These are phyloP conservation scores for Hymenoscyphus fructigenus DNA, from an alignment of 2,329 filamentous ascomycete genomes.

Conservation along the genomic window DNA sequence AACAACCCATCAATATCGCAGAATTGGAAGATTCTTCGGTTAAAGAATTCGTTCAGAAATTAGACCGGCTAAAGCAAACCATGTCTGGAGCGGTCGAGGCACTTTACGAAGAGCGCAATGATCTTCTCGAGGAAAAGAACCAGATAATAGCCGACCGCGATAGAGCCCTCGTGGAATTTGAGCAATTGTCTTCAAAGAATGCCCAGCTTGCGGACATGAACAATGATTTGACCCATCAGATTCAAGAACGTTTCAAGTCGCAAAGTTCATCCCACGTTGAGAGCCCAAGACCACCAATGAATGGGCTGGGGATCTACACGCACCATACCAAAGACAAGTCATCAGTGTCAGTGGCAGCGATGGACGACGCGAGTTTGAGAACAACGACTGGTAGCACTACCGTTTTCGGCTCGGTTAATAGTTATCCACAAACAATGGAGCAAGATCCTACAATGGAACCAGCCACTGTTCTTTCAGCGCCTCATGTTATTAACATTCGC, in stretches of 20 bases:
- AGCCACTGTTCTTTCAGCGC: constrained; percentile 46
- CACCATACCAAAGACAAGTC: constrained; percentile 51
- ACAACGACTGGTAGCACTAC: constrained; percentile 43
- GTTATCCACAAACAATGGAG: constrained; percentile 37
- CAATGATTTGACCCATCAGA: constrained; percentile 90
- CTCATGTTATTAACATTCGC: constrained; percentile 93
- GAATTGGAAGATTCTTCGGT: constrained; percentile 87
- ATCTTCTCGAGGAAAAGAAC: constrained; percentile 80
- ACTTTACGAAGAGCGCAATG: constrained; percentile 70
- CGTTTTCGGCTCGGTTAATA: constrained; percentile 27
- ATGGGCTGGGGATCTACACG: constrained; percentile 65
- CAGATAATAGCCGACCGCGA: constrained; percentile 83
- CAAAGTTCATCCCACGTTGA: constrained; percentile 55
- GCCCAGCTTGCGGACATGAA: constrained; percentile 92
- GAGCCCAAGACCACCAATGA: constrained; percentile 43
- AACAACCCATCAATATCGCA: constrained; percentile 74
- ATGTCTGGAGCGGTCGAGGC: constrained; percentile 60
- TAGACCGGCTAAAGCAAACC: constrained; percentile 59
- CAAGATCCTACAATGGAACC: constrained; percentile 36
- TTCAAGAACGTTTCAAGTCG: constrained; percentile 88
- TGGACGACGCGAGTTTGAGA: constrained; percentile 40
- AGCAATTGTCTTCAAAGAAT: constrained; percentile 92
- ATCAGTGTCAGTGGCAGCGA: constrained; percentile 30
- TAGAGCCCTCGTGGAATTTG: constrained; percentile 91
- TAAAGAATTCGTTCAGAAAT: constrained; percentile 81